Base-by-base conservation (phyloP, 2,329 filamentous ascomycete species). In the Keithomyces neogunnii region DNA sequence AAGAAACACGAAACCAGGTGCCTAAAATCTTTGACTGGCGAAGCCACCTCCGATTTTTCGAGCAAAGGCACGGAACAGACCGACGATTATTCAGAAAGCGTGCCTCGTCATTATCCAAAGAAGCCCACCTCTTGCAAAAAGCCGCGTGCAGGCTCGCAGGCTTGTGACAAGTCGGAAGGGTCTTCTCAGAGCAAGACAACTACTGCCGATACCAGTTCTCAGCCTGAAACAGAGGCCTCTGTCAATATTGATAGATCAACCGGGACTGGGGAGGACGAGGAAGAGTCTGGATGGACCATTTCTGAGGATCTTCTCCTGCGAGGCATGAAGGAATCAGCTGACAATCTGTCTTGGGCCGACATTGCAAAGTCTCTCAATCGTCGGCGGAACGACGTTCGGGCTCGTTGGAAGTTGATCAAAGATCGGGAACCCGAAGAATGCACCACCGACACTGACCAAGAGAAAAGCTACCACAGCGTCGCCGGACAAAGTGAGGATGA, bases 241-340 rank as follows among this genome's bases (percentile, higher is more conserved):
- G 50, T 44, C 29, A 40, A 45, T 26, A 5, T 13, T 1, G 28
- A 44, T 5, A 44, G 28, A 26, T 44, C 40, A 9, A 29, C 28
- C 26, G 9, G 28, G 8, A 29, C 40, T 13, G 7, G 40, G 2
- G 33, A 44, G 30, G 39, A 6, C 39, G 28, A 42, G n/a, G 39
- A 43, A 28, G 13, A 33, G 30, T 48, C 51, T 4, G 52, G 32
- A 3, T 70, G 69, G 69, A 60, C 64, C 8, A 47, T 64, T 7
- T 70, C 69, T 0, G 63, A 71, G 30, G 67, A 71, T 47, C 53
- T 55, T 9, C 54, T 67, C 3, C 62, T 71, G 5, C 52, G 60
- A 2, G 60, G 61, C 38, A 67, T 71, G 65, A 71, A 68, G 51
- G 60, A 62, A 32, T 57, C 58, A 0, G 54, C 55, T 10, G 54